phyloP scores from a whole-genome alignment of 1,284 basidiomycete species.

The Fomitopsis pinicola region DNA sequence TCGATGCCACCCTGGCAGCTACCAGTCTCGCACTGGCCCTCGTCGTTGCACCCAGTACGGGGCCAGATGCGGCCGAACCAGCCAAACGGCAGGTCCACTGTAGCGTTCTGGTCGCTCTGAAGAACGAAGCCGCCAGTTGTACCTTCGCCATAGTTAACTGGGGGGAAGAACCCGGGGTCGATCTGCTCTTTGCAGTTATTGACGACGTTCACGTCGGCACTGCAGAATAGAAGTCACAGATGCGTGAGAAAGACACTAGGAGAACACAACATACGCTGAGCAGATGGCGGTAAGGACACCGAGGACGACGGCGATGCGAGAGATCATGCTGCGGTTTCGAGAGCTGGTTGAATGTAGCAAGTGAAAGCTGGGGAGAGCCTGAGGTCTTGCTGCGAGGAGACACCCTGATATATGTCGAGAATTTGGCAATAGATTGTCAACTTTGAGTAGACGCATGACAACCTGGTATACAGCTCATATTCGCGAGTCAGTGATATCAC shows the following conservation, averaged over 20 bases:
- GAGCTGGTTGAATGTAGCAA: background rate
- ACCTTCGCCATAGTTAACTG: background rate
- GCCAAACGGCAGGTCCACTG: background rate
- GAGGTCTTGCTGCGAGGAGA: too few relatives aligned
- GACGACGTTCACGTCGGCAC: background rate
- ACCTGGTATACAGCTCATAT: too few relatives aligned
- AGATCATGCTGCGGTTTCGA: background rate
- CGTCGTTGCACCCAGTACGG: background rate
- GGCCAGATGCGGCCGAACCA: background rate
- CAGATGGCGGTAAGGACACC: background rate
- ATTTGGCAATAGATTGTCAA: too few relatives aligned
- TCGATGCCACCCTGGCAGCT: background rate
- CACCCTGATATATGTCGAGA: too few relatives aligned
- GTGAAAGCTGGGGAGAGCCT: background rate
- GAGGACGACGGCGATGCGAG: background rate
- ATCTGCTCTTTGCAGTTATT: background rate
- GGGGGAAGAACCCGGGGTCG: background rate
- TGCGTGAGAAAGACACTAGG: background rate
- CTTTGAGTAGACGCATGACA: too few relatives aligned
- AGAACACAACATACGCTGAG: background rate
- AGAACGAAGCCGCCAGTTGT: background rate
- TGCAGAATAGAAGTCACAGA: background rate
- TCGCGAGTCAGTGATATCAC: too few relatives aligned
- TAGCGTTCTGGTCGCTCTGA: background rate
- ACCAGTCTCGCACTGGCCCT: background rate